Evolutionary conservation across 257 asterid genomes (phyloP).

Genomic region (Solanum phureja): DNA sequence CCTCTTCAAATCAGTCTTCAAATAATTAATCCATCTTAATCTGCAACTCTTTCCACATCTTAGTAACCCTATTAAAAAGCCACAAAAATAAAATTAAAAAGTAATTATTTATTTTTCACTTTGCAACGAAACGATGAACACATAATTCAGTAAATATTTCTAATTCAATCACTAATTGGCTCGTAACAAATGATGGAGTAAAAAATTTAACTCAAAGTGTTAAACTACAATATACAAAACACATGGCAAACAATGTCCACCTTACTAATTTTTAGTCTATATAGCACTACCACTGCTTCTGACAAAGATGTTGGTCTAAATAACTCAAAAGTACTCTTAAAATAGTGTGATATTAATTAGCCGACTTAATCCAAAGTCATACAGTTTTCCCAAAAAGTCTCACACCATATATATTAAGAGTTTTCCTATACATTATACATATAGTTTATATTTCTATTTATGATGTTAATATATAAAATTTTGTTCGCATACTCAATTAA

Average conservation of each 20-base stretch:
- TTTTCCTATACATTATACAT: too few relatives aligned
- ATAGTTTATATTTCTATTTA: background rate
- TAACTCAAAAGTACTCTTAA: background rate
- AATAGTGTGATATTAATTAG: background rate
- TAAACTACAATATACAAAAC: background rate
- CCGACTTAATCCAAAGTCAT: background rate
- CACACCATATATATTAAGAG: background rate
- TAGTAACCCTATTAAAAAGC: conserved; percentile 31
- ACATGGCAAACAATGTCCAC: background rate
- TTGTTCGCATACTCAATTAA: background rate
- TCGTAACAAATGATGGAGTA: background rate
- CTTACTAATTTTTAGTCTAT: background rate
- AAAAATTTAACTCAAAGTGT: background rate
- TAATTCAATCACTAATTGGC: background rate
- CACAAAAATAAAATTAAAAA: background rate
- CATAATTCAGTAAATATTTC: background rate
- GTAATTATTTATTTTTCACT: background rate
- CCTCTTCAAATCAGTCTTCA: conserved; percentile 75
- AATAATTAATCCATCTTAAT: conserved; percentile 77
- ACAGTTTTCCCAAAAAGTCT: background rate
- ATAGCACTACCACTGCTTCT: background rate
- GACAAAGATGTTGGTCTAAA: background rate
- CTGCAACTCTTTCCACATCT: conserved; percentile 94
- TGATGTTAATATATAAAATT: too few relatives aligned
- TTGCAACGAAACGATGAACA: background rate